phyloP scores from a whole-genome alignment of 257 asterid genomes.

The Solanum piurae region DNA sequence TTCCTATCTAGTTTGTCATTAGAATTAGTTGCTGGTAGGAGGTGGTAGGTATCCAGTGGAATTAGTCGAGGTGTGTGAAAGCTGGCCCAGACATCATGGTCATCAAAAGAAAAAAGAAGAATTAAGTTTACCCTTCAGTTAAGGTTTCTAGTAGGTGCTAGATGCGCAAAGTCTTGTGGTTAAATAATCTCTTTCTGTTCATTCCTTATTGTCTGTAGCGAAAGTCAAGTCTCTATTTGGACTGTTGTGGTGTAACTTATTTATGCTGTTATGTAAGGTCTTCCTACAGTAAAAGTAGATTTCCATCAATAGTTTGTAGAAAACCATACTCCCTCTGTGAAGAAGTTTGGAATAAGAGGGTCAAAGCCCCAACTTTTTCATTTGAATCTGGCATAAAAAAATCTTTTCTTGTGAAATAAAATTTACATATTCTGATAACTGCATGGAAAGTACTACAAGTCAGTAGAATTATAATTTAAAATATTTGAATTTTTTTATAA shows the following conservation, averaged over 20 bases:
- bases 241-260: not conserved
- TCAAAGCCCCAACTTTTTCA: not conserved
- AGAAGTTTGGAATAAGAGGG: not conserved
- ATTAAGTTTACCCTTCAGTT: not conserved
- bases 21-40: not conserved
- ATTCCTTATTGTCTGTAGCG: not conserved
- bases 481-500: not conserved
- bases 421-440: not conserved
- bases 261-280: not conserved
- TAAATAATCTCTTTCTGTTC: not conserved
- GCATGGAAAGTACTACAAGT: not conserved
- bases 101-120: no score
- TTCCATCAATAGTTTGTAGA: not conserved
- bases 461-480: not conserved
- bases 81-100: not conserved
- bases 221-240: not conserved
- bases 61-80: not conserved
- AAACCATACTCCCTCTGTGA: not conserved
- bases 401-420: not conserved
- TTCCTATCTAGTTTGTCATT: not conserved
- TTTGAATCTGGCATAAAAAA: not conserved
- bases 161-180: not conserved
- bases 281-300: not conserved
- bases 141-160: not conserved
- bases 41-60: not conserved